phyloP scores from a whole-genome alignment of 805 yeast genomes.

The Candida tallmaniae region DNA sequence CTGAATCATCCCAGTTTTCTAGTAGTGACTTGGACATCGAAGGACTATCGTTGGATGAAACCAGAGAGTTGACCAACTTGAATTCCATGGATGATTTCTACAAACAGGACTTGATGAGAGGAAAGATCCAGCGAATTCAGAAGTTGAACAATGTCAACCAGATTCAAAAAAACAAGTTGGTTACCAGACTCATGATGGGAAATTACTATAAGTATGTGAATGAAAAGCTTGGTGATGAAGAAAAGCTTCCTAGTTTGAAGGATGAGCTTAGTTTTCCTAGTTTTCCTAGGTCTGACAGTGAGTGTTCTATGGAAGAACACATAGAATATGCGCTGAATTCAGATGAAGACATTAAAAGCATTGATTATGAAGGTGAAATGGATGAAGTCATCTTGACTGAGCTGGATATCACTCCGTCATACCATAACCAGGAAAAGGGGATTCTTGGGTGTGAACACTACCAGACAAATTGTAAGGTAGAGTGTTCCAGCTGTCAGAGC shows the following conservation, averaged over 20 bases:
- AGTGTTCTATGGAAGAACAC: not conserved
- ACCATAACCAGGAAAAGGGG: conserved; percentile 36
- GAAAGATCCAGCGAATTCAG: conserved; percentile 46
- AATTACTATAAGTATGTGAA: conserved; percentile 51
- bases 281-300: conserved; percentile 11
- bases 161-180: conserved; percentile 43
- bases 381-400: conserved; percentile 44
- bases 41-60: conserved; percentile 32
- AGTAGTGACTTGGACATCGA: conserved; percentile 31
- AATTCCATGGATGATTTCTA: conserved; percentile 33
- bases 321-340: too few species aligned
- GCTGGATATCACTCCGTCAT: conserved; percentile 46
- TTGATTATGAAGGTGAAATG: not conserved
- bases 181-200: conserved; percentile 67
- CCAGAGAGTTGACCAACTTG: conserved; percentile 31
- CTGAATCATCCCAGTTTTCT: conserved; percentile 6
- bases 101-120: conserved; percentile 39
- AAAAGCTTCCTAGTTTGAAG: not conserved
- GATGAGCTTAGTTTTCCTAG: not conserved
- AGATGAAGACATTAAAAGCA: conserved; percentile 5
- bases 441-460: conserved; percentile 80
- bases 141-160: conserved; percentile 33
- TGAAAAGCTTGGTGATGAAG: conserved; percentile 18
- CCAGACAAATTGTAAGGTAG: conserved; percentile 76
- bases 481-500: conserved; percentile 66